Conservation (phyloP, 2,329 filamentous ascomycete species). For the Colletotrichum liriopes region DNA sequence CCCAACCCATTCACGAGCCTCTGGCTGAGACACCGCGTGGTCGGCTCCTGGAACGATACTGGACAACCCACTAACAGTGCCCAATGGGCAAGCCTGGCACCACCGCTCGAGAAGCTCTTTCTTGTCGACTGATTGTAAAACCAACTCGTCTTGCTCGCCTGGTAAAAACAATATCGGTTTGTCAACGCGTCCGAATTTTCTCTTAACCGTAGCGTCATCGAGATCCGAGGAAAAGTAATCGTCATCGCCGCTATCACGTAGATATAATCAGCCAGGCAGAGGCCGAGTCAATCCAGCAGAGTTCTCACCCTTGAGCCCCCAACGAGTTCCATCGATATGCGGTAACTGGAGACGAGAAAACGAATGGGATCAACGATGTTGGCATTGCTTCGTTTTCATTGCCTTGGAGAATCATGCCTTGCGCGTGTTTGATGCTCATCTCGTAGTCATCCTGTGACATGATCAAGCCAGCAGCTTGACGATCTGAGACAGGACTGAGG, state of each 20-base stretch:
- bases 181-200: conserved; percentile 76
- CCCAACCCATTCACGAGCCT: conserved; percentile 2
- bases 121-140: conserved; percentile 72
- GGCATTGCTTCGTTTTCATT: conserved; percentile 54
- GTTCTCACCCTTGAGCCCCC: conserved; percentile 55
- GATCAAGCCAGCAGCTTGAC: conserved; percentile 72
- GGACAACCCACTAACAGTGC: conserved; percentile 65
- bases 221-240: conserved; percentile 89
- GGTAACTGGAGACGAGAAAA: conserved; percentile 59
- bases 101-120: conserved; percentile 70
- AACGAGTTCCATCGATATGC: conserved; percentile 69
- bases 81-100: conserved; percentile 57
- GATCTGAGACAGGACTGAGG: conserved; percentile 84
- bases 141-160: conserved; percentile 76
- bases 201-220: conserved; percentile 65
- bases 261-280: conserved; percentile 32
- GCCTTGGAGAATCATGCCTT: conserved; percentile 69
- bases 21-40: conserved; percentile 58
- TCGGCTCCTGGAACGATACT: conserved; percentile 66
- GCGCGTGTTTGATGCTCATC: conserved; percentile 63
- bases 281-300: neutral
- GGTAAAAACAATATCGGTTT: conserved; percentile 76
- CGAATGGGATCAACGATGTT: conserved; percentile 5
- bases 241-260: conserved; percentile 75
- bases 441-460: conserved; percentile 59